Base-by-base conservation (phyloP, 495 filamentous ascomycete species). In the Penicillium fimorum region DNA sequence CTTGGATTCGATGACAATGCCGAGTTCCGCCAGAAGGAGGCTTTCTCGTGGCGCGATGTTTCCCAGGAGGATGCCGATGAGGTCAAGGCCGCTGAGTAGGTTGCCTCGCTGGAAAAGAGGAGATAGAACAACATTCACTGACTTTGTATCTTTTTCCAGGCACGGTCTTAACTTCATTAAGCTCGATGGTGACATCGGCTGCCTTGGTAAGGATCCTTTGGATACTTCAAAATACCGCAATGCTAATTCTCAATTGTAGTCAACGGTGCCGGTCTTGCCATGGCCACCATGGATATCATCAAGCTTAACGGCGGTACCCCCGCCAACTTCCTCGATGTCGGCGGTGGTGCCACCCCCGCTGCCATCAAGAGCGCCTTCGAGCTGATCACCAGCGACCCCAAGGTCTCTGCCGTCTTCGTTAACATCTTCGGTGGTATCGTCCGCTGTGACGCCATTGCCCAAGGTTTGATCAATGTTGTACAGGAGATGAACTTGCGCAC, bases 231-330 rank as follows among this genome's bases (percentile, higher is more conserved):
- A 18, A n/a, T 13, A 44, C 18, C 24, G 11, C 30, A 18, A 47
- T 51, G 44, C 70, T 76, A 60, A 76, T 29, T 3, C n/a, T 12
- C 15, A 15, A 6, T 32, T 54, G 1, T 41, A 72, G 94, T 98
- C 78, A 98, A 98, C 76, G 94, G 94, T 72, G 94, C 94, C 62
- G 94, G 94, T 79, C 88, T 98, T 55, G 94, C 94, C 70, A 98
- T 98, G 94, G 94, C 94, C 53, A 98, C 94, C 63, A 98, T 98
- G 94, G 94, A 98, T 76, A 97, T 98, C 77, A 98, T 98, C 83
- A 98, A 98, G 83, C 85, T 98, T 27, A 98, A 98, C 79, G 94
- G 94, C 67, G 94, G 94, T 50, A 81, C 82, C 67, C 94, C 94
- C 50, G 94, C 94, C 56, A 98, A 98, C 83, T 98, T 98, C 87